These are phyloP conservation scores for Phytophthora sojae DNA, from an alignment of 352 stramenopile species.

Conservation along the genomic window DNA sequence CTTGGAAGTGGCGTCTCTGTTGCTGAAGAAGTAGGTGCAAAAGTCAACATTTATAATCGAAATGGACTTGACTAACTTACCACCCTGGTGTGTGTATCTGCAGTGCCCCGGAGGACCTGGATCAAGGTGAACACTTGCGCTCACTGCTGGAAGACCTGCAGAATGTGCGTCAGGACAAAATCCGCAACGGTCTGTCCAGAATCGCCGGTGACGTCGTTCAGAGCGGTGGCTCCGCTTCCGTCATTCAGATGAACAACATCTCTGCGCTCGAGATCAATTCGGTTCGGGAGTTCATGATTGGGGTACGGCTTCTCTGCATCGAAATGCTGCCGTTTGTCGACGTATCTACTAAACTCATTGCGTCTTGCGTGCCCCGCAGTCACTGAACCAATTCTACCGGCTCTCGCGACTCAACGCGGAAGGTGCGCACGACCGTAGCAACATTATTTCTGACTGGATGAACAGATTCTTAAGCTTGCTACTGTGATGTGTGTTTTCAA, in stretches of 20 bases:
- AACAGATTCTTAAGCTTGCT: background rate
- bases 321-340: background rate
- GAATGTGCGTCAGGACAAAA: conserved; percentile 91
- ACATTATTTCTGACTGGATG: background rate
- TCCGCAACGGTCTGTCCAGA: conserved; percentile 86
- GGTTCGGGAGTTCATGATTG: conserved; percentile 89
- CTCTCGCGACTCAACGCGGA: conserved; percentile 66
- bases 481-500: background rate
- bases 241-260: conserved; percentile 92
- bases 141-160: conserved; percentile 89
- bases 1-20: conserved; percentile 81
- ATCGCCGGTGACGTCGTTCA: conserved; percentile 79
- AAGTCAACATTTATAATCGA: background rate
- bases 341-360: background rate
- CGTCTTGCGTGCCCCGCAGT: conserved; percentile 46
- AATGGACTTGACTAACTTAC: conserved; percentile 1
- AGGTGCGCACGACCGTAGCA: conserved; percentile 31
- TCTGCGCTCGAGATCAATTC: conserved; percentile 88
- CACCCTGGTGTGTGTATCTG: conserved; percentile 1
- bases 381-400: conserved; percentile 81
- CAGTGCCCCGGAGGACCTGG: conserved; percentile 84
- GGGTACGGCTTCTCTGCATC: conserved; percentile 38
- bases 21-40: conserved; percentile 82
- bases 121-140: conserved; percentile 83
- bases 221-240: conserved; percentile 72